Conservation (phyloP, 805 yeast genomes). For the Wickerhamiella sergipiensis region DNA sequence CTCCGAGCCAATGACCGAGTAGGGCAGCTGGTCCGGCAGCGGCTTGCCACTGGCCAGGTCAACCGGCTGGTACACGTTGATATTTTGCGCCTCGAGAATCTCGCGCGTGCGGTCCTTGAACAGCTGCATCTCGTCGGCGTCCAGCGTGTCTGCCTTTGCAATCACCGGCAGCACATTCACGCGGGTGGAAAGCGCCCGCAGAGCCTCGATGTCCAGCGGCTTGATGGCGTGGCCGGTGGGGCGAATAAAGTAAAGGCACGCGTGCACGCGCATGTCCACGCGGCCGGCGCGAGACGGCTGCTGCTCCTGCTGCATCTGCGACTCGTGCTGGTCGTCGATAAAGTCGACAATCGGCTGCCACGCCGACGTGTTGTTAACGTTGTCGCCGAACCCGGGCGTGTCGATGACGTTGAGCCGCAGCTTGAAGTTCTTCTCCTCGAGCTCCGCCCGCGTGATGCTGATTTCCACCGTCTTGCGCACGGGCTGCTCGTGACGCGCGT, state of each 20-base stretch:
- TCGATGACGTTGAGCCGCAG: slow-evolving; percentile 53
- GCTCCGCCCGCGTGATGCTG: slow-evolving; percentile 32
- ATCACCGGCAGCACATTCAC: slow-evolving; percentile 75
- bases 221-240: slow-evolving; percentile 52
- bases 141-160: slow-evolving; percentile 66
- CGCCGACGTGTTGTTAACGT: slow-evolving; percentile 68
- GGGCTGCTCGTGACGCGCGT: slow-evolving; percentile 26
- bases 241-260: slow-evolving; percentile 67
- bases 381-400: slow-evolving; percentile 79
- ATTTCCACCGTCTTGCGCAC: slow-evolving; percentile 29
- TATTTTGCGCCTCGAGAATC: slow-evolving; percentile 39
- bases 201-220: slow-evolving; percentile 56
- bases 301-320: slow-evolving; percentile 58
- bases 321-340: slow-evolving; percentile 67
- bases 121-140: slow-evolving; percentile 37
- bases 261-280: slow-evolving; percentile 63
- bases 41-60: slow-evolving; percentile 18
- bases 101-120: slow-evolving; percentile 42
- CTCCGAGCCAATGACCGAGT: slow-evolving; percentile 56
- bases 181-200: slow-evolving; percentile 55
- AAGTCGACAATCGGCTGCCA: slow-evolving; percentile 83
- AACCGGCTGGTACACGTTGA: slow-evolving; percentile 40
- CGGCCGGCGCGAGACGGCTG: slow-evolving; percentile 47
- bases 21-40: slow-evolving; percentile 42
- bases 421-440: slow-evolving; percentile 46